Evolutionary conservation across 345 rosid species (phyloP), one percentile per base, ranked within the genome.

Genomic region (Clarkia xantiana): DNA sequence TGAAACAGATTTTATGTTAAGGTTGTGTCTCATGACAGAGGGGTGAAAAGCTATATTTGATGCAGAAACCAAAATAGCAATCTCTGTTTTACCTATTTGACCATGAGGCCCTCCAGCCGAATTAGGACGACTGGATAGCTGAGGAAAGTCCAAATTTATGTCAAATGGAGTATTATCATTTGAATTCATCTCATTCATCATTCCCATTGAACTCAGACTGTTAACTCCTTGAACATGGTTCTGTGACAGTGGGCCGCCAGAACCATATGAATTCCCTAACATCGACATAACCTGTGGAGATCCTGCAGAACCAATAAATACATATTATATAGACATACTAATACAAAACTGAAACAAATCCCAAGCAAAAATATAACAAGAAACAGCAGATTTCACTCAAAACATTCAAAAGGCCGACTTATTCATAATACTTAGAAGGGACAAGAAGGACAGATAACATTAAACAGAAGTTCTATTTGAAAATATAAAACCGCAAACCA

Each of bases 71-170:
- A 44, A 42, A 56, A 40, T 25, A 10, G 22, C 50, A 45, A 9
- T 34, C 36, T 43, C 14, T 41, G 44, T 23, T 44, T 60, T 75
- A 87, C 97, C 97, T 55, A 93, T 49, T 69, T 93, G 99, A 57
- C 99, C 99, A 76, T 87, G 99, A 63, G 88, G 79, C 52, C 99
- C 91, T 51, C 99, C 95, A 40, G 97, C 90, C 53, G 97, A 93
- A 61, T 71, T 84, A 65, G 99, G 97, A 50, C 91, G 94, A 69
- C 95, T 93, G 9, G 86, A 80, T 69, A 93, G 64, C 67, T 73
- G 83, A 42, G 99, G 99, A 56, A 93, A 93, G 62, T 93, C 99
- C 58, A 78, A 80, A 60, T 78, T 87, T 62, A 93, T 93, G 74
- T 93, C 94, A 55, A 82, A 93, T 7, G 95, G 96, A 18, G 95